Percentiles rank a stretch among this genome's conserved stretches.
Evolutionary conservation across 805 yeast genomes (phyloP).

Genomic region (Metahyphopichia silvanorum): DNA sequence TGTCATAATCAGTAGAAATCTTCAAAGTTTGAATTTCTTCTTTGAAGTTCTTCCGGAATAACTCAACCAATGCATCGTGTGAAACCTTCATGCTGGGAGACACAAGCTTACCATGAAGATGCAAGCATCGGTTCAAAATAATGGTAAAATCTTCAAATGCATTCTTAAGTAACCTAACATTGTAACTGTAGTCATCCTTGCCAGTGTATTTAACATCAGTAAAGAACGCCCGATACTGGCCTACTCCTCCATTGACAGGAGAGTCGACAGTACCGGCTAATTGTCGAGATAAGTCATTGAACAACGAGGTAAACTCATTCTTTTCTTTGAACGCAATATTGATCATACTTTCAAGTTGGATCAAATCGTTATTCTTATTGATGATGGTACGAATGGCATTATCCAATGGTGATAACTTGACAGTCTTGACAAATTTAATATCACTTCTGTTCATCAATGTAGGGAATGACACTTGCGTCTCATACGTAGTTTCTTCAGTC

Average conservation of each 20-base stretch:
- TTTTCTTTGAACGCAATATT: slow-evolving; percentile 51
- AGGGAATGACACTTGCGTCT: slow-evolving; percentile 75
- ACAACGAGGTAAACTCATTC: slow-evolving; percentile 44
- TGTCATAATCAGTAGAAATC: slow-evolving; percentile 31
- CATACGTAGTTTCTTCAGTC: slow-evolving; percentile 85
- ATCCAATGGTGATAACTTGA: slow-evolving; percentile 75
- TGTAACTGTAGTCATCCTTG: slow-evolving; percentile 26
- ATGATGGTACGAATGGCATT: slow-evolving; percentile 71
- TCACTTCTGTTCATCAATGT: slow-evolving; percentile 84
- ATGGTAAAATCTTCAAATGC: slow-evolving; percentile 68
- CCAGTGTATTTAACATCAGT: slow-evolving; percentile 33
- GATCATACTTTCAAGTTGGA: slow-evolving; percentile 61
- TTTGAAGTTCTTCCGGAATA: slow-evolving; percentile 65
- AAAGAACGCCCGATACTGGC: slow-evolving; percentile 73
- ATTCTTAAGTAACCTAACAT: slow-evolving; percentile 34
- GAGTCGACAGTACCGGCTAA: slow-evolving; percentile 85
- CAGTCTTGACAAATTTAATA: slow-evolving; percentile 45
- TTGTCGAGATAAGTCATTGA: slow-evolving; percentile 65
- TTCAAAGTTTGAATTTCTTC: slow-evolving; percentile 53
- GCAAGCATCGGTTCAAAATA: slow-evolving; percentile 63
- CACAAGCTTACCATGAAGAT: slow-evolving; percentile 64
- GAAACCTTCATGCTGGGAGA: slow-evolving; percentile 54
- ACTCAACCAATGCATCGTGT: slow-evolving; percentile 62
- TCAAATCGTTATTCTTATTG: slow-evolving; percentile 68
- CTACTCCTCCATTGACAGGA: slow-evolving; percentile 91